Percentiles rank a stretch among this genome's conserved stretches.
phyloP scores from a whole-genome alignment of 345 rosid genomes.

The Raphanus sativus region DNA sequence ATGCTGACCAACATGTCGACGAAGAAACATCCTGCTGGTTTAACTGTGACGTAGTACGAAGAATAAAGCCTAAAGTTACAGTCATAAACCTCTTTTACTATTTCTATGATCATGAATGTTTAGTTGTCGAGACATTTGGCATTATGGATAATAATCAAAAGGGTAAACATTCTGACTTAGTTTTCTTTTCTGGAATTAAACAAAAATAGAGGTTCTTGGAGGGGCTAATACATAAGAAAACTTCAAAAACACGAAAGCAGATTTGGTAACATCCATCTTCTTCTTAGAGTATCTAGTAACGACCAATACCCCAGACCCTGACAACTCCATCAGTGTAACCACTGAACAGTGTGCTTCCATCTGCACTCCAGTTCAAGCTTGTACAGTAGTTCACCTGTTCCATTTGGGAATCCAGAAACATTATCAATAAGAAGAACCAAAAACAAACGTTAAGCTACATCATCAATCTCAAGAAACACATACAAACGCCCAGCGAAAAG shows the following conservation, averaged over 20 bases:
- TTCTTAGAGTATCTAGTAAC: constrained; percentile 39
- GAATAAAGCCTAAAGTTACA: too few relatives aligned
- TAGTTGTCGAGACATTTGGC: background rate
- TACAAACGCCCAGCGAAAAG: background rate
- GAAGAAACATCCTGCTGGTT: too few relatives aligned
- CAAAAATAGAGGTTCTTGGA: constrained; percentile 23
- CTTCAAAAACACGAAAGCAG: background rate
- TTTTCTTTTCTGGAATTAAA: constrained; percentile 5
- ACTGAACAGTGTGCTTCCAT: constrained; percentile 86
- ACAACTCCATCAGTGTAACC: constrained; percentile 87
- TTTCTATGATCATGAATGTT: too few relatives aligned
- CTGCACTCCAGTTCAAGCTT: constrained; percentile 81
- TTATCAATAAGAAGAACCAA: background rate
- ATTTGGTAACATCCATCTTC: background rate
- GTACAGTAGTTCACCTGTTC: constrained; percentile 78
- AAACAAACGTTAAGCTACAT: background rate
- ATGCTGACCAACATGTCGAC: too few relatives aligned
- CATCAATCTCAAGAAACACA: background rate
- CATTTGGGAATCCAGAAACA: constrained; percentile 4
- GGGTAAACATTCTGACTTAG: background rate
- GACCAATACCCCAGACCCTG: constrained; percentile 91
- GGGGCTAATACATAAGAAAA: background rate
- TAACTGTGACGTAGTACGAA: background rate
- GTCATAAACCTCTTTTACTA: too few relatives aligned
- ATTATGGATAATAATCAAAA: background rate